A percentile compares a stretch with the other conserved stretches of the same genome.
Conservation (phyloP, 164 flowering plant genomes). For the Vitis amurensis region DNA sequence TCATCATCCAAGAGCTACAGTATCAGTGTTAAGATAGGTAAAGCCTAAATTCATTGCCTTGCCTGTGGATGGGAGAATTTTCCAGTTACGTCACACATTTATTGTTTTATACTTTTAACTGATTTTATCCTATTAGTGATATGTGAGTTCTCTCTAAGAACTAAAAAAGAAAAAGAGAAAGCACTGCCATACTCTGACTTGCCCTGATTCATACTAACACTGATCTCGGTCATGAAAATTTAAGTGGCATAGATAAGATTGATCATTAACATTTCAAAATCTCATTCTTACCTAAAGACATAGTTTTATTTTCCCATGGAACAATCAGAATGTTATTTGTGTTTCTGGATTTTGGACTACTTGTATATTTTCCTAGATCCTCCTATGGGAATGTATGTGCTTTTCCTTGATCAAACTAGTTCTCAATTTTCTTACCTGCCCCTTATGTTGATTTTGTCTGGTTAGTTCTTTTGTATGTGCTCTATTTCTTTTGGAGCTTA, state of each 20-base stretch:
- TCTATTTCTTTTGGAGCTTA: too few relatives aligned
- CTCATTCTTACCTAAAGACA: background rate
- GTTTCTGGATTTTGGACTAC: background rate
- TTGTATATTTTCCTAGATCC: background rate
- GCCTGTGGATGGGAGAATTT: background rate
- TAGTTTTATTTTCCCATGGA: background rate
- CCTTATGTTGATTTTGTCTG: too few relatives aligned
- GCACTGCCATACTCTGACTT: background rate
- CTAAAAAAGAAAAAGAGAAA: background rate
- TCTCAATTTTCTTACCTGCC: too few relatives aligned
- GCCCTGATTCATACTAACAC: background rate
- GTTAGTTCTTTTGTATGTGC: too few relatives aligned
- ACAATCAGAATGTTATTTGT: background rate
- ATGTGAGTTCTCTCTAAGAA: background rate
- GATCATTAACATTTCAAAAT: background rate
- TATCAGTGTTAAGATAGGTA: conserved; percentile 11
- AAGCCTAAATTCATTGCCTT: background rate
- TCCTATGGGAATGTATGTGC: background rate
- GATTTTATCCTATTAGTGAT: background rate
- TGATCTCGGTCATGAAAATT: background rate
- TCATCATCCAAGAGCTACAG: conserved; percentile 3
- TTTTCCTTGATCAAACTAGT: too few relatives aligned
- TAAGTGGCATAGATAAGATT: background rate
- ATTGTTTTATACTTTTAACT: background rate
- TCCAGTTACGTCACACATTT: background rate